Evolutionary conservation across 1,284 basidiomycete genomes (phyloP), one percentile per base, ranked within the genome.

Genomic region (Sporisorium iseilematis-ciliati): DNA sequence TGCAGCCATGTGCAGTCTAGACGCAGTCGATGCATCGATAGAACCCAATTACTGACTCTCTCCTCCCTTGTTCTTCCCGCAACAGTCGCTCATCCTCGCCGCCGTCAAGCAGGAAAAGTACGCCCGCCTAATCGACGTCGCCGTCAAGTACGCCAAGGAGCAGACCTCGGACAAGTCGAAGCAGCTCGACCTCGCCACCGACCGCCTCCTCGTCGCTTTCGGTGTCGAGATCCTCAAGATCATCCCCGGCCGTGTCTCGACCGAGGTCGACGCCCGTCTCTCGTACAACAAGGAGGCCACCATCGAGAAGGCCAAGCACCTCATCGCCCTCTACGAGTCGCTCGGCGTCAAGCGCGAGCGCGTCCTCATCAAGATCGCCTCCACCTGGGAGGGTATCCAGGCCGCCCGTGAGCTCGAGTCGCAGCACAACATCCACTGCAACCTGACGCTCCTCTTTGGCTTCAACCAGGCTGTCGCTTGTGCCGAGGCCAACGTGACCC

Each of bases 381-480:
- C 96, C 42, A 97, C 95, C 57, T 99, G 94, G 93, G 96, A 98
- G 88, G 97, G 96, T 88, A 99, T 99, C 88, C 96, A 98, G 88
- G 96, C 96, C 76, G 96, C 96, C 52, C 91, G 94, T 77, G 92
- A 96, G 87, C 92, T 99, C 82, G 96, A 99, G 89, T 87, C 52
- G 46, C 69, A 90, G 78, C 92, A 97, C 85, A 90, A 90, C 82
- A 98, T 99, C 87, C 95, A 97, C 86, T 97, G 95, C 90, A 99
- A 99, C 89, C 90, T 99, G 78, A 99, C 97, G 57, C 92, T 99
- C 75, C 91, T 99, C 79, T 99, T 99, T 88, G 95, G 97, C 80
- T 98, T 99, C 87, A 92, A 89, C 61, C 96, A 99, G 88, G 96
- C 97, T 67, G 96, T 99, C 83, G 97, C 97, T 54, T 97, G 95